A percentile compares a stretch with the other conserved stretches of the same genome.
phyloP scores from a whole-genome alignment of 768 basidiomycete species.

The Cubamyces lactineus region DNA sequence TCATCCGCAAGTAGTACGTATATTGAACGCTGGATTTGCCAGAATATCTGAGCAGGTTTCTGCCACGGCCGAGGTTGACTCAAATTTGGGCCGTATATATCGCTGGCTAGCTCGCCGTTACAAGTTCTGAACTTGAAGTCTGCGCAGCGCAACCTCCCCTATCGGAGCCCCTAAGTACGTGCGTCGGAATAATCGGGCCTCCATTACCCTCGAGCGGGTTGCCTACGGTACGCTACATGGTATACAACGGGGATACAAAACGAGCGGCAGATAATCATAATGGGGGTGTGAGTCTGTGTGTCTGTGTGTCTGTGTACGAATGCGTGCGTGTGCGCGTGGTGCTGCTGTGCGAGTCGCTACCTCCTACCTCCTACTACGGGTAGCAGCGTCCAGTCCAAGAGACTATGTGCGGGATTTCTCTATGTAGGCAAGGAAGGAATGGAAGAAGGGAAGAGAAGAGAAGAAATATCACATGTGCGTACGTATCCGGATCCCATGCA shows the following conservation, averaged over 20 bases:
- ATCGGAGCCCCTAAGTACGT: no score
- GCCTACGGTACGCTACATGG: constrained; percentile 23
- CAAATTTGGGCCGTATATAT: no score
- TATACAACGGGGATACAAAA: constrained; percentile 23
- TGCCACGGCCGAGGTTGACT: no score
- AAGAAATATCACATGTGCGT: background rate
- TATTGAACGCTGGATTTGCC: no score
- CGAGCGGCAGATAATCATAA: constrained; percentile 11
- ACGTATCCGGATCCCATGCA: background rate
- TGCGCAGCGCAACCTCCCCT: no score
- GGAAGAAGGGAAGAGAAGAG: background rate
- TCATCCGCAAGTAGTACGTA: no score
- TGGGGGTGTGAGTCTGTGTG: background rate
- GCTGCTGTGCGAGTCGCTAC: background rate
- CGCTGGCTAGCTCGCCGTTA: no score
- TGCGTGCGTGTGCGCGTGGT: no score
- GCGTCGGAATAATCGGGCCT: background rate
- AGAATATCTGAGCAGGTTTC: no score
- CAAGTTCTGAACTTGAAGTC: no score
- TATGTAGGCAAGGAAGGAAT: background rate
- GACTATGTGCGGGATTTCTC: background rate
- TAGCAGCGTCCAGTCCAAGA: background rate
- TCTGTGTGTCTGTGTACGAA: background rate
- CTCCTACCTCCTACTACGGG: background rate
- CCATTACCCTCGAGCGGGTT: constrained; percentile 13